These are phyloP conservation scores for Fonsecaea nubica DNA, from an alignment of 2,329 filamentous ascomycete species.

Conservation along the genomic window DNA sequence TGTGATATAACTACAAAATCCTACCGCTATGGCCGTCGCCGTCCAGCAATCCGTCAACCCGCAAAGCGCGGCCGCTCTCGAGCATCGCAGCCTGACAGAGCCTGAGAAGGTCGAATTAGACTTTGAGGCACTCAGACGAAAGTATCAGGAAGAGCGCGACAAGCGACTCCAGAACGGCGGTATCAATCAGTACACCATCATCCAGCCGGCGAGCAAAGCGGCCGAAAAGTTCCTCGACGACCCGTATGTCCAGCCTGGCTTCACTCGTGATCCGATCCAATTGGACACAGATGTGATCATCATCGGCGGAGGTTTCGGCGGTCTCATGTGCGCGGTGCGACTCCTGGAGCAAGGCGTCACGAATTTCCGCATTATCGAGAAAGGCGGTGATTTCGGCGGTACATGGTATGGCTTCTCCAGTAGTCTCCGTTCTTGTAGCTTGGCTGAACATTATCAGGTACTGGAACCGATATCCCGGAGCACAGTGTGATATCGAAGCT, in stretches of 20 bases:
- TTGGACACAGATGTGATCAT: constrained; percentile 22
- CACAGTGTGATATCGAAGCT: constrained; percentile 28
- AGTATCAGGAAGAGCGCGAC: constrained; percentile 30
- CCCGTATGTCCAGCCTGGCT: constrained; percentile 30
- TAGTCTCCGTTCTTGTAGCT: neutral
- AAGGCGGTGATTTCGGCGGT: constrained; percentile 32
- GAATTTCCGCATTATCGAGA: constrained; percentile 16
- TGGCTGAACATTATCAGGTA: constrained; percentile 13
- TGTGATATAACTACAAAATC: neutral
- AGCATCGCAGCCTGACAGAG: neutral
- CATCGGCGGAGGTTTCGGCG: constrained; percentile 21
- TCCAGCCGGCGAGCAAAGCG: constrained; percentile 16
- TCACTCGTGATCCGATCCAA: constrained; percentile 22
- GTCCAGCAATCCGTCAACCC: neutral
- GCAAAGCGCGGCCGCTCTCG: neutral
- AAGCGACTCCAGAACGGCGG: constrained; percentile 25
- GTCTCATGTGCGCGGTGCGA: constrained; percentile 18
- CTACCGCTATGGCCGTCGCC: neutral
- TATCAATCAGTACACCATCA: constrained; percentile 23
- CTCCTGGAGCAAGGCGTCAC: constrained; percentile 27
- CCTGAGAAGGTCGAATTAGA: constrained; percentile 15
- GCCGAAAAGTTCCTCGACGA: constrained; percentile 23
- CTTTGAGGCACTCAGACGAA: constrained; percentile 23
- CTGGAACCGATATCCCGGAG: constrained; percentile 41
- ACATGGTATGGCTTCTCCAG: constrained; percentile 30